These are phyloP conservation scores for Talaromyces sp. DNA, from an alignment of 2,329 filamentous ascomycete genomes.

Conservation along the genomic window DNA sequence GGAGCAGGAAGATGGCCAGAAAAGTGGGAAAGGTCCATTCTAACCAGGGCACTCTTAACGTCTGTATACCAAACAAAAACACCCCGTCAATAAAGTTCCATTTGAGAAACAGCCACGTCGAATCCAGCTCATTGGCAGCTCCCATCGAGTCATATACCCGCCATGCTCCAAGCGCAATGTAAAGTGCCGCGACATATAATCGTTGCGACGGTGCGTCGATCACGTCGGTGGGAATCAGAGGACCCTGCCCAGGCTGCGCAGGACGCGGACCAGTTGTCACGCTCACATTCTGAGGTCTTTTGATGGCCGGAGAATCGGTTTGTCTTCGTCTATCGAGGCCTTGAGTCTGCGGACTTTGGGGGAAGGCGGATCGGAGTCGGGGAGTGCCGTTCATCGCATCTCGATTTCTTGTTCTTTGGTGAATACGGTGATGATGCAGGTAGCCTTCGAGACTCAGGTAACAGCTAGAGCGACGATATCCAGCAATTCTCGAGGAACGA, in stretches of 20 bases:
- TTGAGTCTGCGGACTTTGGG: constrained; percentile 65
- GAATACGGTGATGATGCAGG: neutral
- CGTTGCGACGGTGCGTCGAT: constrained; percentile 90
- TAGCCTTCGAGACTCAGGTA: neutral
- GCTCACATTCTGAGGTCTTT: constrained; percentile 26
- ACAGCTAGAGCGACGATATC: neutral
- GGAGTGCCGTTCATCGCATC: constrained; percentile 82
- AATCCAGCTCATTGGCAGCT: constrained; percentile 77
- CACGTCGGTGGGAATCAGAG: constrained; percentile 75
- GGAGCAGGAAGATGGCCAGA: constrained; percentile 67
- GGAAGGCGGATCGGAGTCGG: constrained; percentile 78
- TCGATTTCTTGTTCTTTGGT: constrained; percentile 30
- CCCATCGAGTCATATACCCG: constrained; percentile 82
- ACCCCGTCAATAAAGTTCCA: constrained; percentile 85
- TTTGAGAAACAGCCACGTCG: constrained; percentile 89
- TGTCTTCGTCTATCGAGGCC: constrained; percentile 23
- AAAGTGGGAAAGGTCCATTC: constrained; percentile 80
- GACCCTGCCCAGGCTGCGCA: constrained; percentile 39
- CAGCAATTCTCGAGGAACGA: neutral
- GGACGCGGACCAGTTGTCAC: constrained; percentile 26
- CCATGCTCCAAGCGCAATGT: constrained; percentile 73
- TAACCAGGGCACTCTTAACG: constrained; percentile 91
- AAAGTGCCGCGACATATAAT: constrained; percentile 80
- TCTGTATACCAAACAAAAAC: constrained; percentile 83
- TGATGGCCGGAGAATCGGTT: constrained; percentile 28